Conservation (phyloP, 371 early-diverging fungal species). For the Saksenaea oblongispora region DNA sequence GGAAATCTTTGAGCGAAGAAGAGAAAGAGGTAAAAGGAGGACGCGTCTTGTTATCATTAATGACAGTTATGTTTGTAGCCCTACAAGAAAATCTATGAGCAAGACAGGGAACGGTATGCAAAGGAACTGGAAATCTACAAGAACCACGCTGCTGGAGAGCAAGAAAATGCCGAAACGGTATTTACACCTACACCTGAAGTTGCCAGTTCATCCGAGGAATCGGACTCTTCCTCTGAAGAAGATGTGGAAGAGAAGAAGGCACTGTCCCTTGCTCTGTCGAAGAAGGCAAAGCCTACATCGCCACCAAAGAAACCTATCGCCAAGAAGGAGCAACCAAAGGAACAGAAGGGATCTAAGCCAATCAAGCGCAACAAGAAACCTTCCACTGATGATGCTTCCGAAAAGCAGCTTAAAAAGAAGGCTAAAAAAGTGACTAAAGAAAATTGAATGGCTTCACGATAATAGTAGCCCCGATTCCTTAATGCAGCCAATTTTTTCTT, state of each 20-base stretch:
- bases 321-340: too few species aligned
- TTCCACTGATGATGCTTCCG: not conserved
- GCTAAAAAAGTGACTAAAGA: not conserved
- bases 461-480: not conserved
- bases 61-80: not conserved
- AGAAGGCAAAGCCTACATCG: not conserved
- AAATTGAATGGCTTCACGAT: not conserved
- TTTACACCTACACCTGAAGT: not conserved
- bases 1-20: constrained; percentile 4
- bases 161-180: not conserved
- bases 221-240: not conserved
- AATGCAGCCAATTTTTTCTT: too few species aligned
- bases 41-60: not conserved
- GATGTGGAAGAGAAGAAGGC: constrained; percentile 1
- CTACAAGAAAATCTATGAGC: not conserved
- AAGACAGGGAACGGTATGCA: constrained; percentile 11
- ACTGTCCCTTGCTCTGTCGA: not conserved
- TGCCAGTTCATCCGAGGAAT: not conserved
- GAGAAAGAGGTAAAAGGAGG: constrained; percentile 10
- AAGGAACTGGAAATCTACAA: constrained; percentile 11
- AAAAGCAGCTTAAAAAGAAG: not conserved
- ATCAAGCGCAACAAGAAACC: not conserved
- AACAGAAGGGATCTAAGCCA: not conserved
- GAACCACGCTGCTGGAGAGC: not conserved
- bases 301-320: too few species aligned